A percentile compares a stretch with the other conserved stretches of the same genome.
Evolutionary conservation across 257 asterid species (phyloP).

Genomic region (Orobanche coerulescens): DNA sequence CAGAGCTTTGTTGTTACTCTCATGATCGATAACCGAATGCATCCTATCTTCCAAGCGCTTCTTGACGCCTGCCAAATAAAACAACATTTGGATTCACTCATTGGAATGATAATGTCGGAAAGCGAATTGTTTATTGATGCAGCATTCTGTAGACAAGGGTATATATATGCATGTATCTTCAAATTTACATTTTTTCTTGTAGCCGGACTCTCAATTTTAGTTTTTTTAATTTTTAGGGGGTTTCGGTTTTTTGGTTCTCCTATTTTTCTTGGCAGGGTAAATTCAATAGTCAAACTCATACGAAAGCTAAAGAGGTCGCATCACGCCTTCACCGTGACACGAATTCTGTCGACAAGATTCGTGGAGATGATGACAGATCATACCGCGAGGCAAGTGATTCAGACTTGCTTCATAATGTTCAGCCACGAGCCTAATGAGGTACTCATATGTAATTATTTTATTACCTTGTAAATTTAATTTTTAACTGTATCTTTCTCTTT

Average conservation of each 20-base stretch:
- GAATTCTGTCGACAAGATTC: constrained; percentile 13
- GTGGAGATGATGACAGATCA: constrained; percentile 18
- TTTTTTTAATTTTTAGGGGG: no score
- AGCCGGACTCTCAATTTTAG: no score
- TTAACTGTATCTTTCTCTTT: neutral
- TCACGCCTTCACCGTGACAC: constrained; percentile 14
- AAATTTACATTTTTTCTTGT: neutral
- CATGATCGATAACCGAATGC: constrained; percentile 4
- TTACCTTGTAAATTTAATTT: neutral
- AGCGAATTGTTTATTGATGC: neutral
- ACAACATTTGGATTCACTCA: constrained; percentile 13
- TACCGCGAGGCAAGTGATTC: constrained; percentile 19
- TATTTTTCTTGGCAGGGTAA: constrained; percentile 24
- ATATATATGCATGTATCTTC: neutral
- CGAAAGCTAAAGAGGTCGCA: constrained; percentile 21
- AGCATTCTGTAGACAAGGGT: constrained; percentile 30
- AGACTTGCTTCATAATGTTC: constrained; percentile 23
- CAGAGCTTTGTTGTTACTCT: neutral
- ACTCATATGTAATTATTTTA: neutral
- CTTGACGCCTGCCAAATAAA: constrained; percentile 13
- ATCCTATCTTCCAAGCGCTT: neutral
- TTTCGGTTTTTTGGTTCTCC: neutral
- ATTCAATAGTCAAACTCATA: constrained; percentile 22
- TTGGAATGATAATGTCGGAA: neutral
- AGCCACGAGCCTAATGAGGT: constrained; percentile 27